Evolutionary conservation across 768 basidiomycete genomes (phyloP).

Genomic region (Lanmaoa rubissima): DNA sequence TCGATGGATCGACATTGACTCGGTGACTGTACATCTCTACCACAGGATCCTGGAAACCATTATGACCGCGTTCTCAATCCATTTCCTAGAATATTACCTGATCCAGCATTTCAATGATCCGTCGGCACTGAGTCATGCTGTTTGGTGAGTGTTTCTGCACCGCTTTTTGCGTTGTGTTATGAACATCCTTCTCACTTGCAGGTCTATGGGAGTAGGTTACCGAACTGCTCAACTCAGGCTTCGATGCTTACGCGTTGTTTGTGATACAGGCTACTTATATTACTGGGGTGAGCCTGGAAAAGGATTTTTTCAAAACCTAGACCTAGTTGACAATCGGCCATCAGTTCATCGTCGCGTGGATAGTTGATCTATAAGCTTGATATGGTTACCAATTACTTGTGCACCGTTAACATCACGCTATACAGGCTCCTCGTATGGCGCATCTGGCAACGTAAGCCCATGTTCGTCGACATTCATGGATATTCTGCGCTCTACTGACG

Average conservation of each 20-base stretch:
- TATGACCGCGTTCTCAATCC: conserved; percentile 13
- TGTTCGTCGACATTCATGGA: background rate
- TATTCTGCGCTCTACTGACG: background rate
- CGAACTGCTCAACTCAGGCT: background rate
- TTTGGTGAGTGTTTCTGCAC: conserved; percentile 8
- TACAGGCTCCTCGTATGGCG: conserved; percentile 19
- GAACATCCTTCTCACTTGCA: too few species aligned
- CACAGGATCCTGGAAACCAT: conserved; percentile 13
- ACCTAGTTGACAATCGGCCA: background rate
- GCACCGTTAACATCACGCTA: background rate
- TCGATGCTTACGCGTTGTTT: background rate
- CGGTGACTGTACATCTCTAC: background rate
- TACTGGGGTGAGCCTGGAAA: conserved; percentile 6
- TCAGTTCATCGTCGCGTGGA: conserved; percentile 1
- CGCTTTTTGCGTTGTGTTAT: background rate
- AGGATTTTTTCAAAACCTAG: background rate
- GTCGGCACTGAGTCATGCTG: background rate
- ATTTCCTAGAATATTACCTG: too few species aligned
- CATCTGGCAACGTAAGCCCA: conserved; percentile 15
- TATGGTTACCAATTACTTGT: background rate
- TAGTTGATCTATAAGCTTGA: conserved; percentile 2
- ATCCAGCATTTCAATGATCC: conserved; percentile 13
- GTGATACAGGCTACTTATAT: conserved; percentile 4
- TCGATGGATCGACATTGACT: background rate
- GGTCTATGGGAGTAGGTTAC: conserved; percentile 1